Conservation (phyloP, 441 rosid species). For the Flueggea neowawraea region DNA sequence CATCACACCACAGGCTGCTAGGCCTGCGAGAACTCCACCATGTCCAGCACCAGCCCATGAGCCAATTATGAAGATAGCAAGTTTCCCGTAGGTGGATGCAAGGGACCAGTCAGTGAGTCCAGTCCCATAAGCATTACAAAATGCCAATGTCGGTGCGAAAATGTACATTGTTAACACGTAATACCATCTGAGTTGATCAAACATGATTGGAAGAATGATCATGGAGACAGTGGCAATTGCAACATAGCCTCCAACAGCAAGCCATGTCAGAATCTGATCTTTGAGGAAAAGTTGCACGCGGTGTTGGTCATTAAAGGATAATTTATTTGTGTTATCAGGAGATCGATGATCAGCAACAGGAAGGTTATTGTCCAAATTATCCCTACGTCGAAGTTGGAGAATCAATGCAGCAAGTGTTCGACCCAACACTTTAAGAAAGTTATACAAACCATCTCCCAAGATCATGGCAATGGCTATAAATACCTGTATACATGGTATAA, state of each 20-base stretch:
- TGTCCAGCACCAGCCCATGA: slow-evolving; percentile 81
- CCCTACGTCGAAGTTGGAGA: slow-evolving; percentile 10
- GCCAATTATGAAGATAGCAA: slow-evolving; percentile 73
- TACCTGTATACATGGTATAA: no score
- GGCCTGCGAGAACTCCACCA: slow-evolving; percentile 84
- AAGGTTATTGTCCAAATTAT: slow-evolving; percentile 13
- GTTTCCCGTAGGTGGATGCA: slow-evolving; percentile 80
- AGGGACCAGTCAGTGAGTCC: slow-evolving; percentile 97
- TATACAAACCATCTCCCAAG: no score
- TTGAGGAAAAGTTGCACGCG: slow-evolving; percentile 66
- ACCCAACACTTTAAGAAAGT: no score
- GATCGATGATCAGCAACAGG: slow-evolving; percentile 36
- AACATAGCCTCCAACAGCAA: slow-evolving; percentile 59
- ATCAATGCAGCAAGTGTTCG: no score
- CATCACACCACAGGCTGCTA: slow-evolving; percentile 95
- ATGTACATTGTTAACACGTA: slow-evolving; percentile 66
- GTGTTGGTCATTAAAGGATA: slow-evolving; percentile 62
- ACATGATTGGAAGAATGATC: slow-evolving; percentile 55
- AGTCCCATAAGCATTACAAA: slow-evolving; percentile 86
- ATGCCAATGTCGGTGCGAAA: slow-evolving; percentile 71
- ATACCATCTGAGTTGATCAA: slow-evolving; percentile 73
- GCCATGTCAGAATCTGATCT: slow-evolving; percentile 79
- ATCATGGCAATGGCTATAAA: no score
- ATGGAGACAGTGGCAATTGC: slow-evolving; percentile 54
- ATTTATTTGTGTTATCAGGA: slow-evolving; percentile 18